Conservation (phyloP, 257 asterid species). For the Solanum microdontum region DNA sequence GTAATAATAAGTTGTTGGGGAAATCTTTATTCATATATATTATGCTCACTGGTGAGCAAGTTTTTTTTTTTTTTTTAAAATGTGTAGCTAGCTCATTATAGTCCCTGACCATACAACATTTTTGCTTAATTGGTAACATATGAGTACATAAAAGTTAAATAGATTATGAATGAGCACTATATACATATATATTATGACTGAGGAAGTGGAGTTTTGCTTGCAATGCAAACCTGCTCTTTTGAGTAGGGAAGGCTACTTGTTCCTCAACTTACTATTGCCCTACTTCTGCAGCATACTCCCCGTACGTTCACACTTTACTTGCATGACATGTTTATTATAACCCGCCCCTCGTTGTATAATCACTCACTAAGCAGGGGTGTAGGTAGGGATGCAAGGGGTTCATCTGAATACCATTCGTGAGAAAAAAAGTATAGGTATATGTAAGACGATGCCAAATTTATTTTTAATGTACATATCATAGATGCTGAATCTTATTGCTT, state of each 20-base stretch:
- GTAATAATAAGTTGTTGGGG: constrained; percentile 34
- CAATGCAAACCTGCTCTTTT: neutral
- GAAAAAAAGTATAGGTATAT: neutral
- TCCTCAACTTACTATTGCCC: neutral
- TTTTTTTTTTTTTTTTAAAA: neutral
- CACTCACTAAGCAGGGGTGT: neutral
- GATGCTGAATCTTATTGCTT: neutral
- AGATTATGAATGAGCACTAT: neutral
- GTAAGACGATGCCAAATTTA: neutral
- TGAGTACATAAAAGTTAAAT: neutral
- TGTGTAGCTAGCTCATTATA: neutral
- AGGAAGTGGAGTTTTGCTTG: neutral
- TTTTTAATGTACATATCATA: neutral
- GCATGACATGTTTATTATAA: neutral
- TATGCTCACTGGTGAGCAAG: constrained; percentile 2
- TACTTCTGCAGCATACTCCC: neutral
- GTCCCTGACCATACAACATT: neutral
- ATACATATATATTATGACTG: neutral
- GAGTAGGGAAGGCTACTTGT: neutral
- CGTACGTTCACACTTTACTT: neutral
- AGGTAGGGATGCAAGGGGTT: neutral
- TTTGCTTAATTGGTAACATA: neutral
- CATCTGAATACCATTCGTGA: neutral
- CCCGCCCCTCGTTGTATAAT: neutral
- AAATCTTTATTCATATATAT: constrained; percentile 2